phyloP scores from a whole-genome alignment of 129 eudicot species.

The Tagetes patula region DNA sequence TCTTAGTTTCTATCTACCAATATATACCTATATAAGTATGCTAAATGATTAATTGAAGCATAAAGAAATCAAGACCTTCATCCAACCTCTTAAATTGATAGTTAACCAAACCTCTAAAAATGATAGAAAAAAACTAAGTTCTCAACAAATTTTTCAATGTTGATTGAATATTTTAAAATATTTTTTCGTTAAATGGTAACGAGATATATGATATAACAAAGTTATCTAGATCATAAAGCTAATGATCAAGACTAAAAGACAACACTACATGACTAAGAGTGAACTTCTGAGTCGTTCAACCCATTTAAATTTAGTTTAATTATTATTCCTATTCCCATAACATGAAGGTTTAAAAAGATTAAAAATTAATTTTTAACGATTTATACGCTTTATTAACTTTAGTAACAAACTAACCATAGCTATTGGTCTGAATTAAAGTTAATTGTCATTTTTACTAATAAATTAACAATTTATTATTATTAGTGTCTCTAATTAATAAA shows the following conservation, averaged over 20 bases:
- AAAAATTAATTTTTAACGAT: neutral
- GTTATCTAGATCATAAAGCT: too few relatives aligned
- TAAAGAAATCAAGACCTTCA: neutral
- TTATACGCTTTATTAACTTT: neutral
- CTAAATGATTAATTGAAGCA: neutral
- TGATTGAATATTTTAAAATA: neutral
- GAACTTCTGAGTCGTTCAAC: too few relatives aligned
- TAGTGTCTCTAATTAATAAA: neutral
- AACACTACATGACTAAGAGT: too few relatives aligned
- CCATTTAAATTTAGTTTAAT: too few relatives aligned
- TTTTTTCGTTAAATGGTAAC: neutral
- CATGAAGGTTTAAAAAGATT: neutral
- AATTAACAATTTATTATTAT: neutral
- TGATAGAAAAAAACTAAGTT: neutral
- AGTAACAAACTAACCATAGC: neutral
- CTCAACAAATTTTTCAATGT: neutral
- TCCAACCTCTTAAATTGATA: neutral
- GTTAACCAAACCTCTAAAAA: neutral
- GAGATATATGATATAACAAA: too few relatives aligned
- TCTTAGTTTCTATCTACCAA: constrained; percentile 22
- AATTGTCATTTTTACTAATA: neutral
- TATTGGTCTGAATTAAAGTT: neutral
- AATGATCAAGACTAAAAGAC: too few relatives aligned
- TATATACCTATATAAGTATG: too few relatives aligned
- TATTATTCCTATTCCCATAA: too few relatives aligned